Evolutionary conservation across 352 stramenopile species (phyloP).

Genomic region (Globisporangium polare): DNA sequence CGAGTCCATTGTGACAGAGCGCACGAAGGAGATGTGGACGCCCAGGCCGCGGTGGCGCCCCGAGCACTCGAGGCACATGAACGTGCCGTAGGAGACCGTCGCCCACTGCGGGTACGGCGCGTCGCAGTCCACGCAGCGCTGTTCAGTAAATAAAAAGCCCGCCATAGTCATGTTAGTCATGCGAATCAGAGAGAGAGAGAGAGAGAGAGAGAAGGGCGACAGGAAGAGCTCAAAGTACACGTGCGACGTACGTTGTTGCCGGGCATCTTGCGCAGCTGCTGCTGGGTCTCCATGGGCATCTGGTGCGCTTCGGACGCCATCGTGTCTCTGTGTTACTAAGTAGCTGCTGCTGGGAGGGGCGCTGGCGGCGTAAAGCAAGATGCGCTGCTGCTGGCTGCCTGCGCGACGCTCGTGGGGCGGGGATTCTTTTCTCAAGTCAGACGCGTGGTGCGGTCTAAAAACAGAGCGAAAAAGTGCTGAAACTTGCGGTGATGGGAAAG

Average conservation of each 20-base stretch:
- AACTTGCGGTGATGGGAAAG: slow-evolving; percentile 7
- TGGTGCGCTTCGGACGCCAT: slow-evolving; percentile 54
- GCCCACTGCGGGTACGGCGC: slow-evolving; percentile 94
- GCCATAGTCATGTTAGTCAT: neutral
- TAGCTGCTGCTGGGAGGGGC: neutral
- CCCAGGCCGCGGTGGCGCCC: slow-evolving; percentile 89
- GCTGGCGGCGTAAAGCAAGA: neutral
- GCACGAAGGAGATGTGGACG: slow-evolving; percentile 93
- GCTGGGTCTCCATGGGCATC: slow-evolving; percentile 83
- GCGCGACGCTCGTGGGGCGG: neutral
- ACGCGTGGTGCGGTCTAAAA: neutral
- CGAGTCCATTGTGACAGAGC: slow-evolving; percentile 84
- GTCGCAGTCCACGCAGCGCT: slow-evolving; percentile 93
- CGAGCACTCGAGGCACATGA: slow-evolving; percentile 95
- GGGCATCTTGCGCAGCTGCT: slow-evolving; percentile 75
- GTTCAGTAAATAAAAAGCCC: neutral
- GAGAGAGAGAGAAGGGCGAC: neutral
- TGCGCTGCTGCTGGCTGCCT: slow-evolving; percentile 1
- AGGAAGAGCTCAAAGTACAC: neutral
- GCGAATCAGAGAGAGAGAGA: neutral
- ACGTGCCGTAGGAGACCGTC: slow-evolving; percentile 93
- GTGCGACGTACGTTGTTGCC: slow-evolving; percentile 73
- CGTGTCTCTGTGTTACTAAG: neutral
- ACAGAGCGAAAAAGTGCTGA: slow-evolving; percentile 4
- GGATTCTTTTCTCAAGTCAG: slow-evolving; percentile 7